Base-by-base conservation (phyloP, 345 rosid genomes). In the Euphorbia lathyris region DNA sequence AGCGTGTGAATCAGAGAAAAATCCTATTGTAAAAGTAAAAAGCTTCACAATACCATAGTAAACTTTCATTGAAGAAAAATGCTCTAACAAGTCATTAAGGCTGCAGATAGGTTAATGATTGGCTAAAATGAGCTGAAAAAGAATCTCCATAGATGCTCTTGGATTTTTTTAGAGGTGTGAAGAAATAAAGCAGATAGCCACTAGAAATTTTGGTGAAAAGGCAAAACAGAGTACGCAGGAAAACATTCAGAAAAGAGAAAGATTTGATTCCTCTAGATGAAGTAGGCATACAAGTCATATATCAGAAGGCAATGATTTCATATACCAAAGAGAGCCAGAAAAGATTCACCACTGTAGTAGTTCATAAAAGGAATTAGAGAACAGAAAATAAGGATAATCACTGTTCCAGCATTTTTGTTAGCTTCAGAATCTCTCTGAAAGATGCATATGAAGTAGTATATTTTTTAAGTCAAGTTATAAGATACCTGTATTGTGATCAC, bases 401-500 rank as follows among this genome's bases (percentile, higher is more conserved):
- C 50, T 11, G n/a, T 45, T 64, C 55, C 27, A 64, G 55, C 9
- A 64, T 65, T 29, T 48, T 34, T 48, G 14, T 45, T 19, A 29
- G 30, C 34, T 16, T 26, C 57, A 47, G 38, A 16, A 10, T 32
- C 20, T 25, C 67, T 34, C 7, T 16, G 27, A 26, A 20, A 43
- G 13, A 64, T 64, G 20, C 20, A 29, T 13, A 50, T 36, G n/a
- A 23, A 26, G 25, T 1, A 19, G 27, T 2, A 55, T 74, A 20
- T 25, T 23, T 58, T 64, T 34, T 34, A 42, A 20, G 69, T 13
- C 62, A 30, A 30, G 30, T 45, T 8, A 63, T 12, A 40, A 34
- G 38, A 62, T 80, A 94, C 98, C 91, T 91, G 98, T 71, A 91
- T 73, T 4, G 66, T 30, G 45, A 91, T 72, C 51, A 91, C 87